These are phyloP conservation scores for Colletotrichum sp. DNA, from an alignment of 2,329 filamentous ascomycete genomes.

Conservation along the genomic window DNA sequence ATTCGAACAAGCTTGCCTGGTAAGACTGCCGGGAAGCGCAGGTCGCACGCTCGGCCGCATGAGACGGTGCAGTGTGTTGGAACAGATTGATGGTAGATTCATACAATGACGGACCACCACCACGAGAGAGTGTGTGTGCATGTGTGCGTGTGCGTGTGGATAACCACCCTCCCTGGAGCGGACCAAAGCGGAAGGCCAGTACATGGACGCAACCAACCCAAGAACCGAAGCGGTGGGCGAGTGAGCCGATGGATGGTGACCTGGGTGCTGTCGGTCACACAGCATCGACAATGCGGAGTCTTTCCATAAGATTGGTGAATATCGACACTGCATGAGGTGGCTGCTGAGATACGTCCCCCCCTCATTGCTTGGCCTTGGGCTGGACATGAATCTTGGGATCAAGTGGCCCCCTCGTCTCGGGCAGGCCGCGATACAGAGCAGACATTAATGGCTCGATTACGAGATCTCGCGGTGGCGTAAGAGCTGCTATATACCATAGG, in stretches of 20 bases:
- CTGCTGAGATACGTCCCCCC: not conserved
- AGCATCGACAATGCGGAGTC: not conserved
- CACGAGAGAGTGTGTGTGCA: not conserved
- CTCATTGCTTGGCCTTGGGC: not conserved
- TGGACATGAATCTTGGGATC: not conserved
- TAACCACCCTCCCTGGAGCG: not conserved
- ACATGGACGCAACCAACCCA: not conserved
- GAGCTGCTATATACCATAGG: not conserved
- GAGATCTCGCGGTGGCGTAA: not conserved
- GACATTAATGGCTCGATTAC: conserved; percentile 15
- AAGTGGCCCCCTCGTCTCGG: conserved; percentile 4
- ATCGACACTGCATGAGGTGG: not conserved
- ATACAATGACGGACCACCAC: not conserved
- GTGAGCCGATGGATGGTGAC: not conserved
- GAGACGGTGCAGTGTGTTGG: conserved; percentile 1
- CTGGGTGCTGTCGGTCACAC: not conserved
- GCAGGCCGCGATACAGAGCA: not conserved
- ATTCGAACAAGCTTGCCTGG: conserved; percentile 16
- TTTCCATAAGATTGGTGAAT: not conserved
- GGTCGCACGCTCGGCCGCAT: conserved; percentile 19
- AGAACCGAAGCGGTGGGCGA: not conserved
- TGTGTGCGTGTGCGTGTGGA: not conserved
- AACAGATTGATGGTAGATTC: not conserved
- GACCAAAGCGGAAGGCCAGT: not conserved
- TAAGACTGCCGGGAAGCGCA: conserved; percentile 11